These are phyloP conservation scores for Penicillium flavigenum DNA, from an alignment of 495 filamentous ascomycete genomes.

Conservation along the genomic window DNA sequence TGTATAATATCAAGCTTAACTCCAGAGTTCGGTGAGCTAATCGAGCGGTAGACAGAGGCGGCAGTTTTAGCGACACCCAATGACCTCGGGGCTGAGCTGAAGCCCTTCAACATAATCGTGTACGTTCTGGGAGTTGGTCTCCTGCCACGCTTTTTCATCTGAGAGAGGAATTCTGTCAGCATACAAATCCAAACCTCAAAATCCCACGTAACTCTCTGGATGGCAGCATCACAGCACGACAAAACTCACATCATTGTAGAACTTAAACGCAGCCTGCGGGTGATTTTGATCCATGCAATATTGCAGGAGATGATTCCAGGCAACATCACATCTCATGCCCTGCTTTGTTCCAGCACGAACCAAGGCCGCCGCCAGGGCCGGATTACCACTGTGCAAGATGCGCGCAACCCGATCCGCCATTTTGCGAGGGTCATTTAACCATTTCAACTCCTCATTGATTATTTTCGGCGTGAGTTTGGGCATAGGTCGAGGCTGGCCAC, in stretches of 20 bases:
- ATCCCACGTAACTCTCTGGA: not conserved
- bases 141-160: slow-evolving; percentile 94
- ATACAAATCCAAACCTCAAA: slow-evolving; percentile 3
- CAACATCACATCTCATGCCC: slow-evolving; percentile 59
- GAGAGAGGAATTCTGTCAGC: slow-evolving; percentile 14
- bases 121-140: slow-evolving; percentile 74
- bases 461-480: slow-evolving; percentile 20
- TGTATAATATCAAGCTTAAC: slow-evolving; percentile 73
- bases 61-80: slow-evolving; percentile 58
- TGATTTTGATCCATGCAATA: slow-evolving; percentile 60
- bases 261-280: slow-evolving; percentile 63
- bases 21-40: slow-evolving; percentile 55
- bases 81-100: slow-evolving; percentile 53
- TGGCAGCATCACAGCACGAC: not conserved
- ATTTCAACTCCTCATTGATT: slow-evolving; percentile 56
- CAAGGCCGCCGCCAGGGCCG: slow-evolving; percentile 62
- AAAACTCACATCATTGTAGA: slow-evolving; percentile 75
- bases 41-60: slow-evolving; percentile 67
- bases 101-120: slow-evolving; percentile 77
- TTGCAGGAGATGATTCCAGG: slow-evolving; percentile 85
- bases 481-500: not conserved
- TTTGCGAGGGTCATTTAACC: slow-evolving; percentile 63
- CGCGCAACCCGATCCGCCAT: slow-evolving; percentile 61
- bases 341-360: slow-evolving; percentile 63
- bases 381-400: slow-evolving; percentile 53